phyloP scores from a whole-genome alignment of 1,284 basidiomycete species.

The Irpex lacteus region DNA sequence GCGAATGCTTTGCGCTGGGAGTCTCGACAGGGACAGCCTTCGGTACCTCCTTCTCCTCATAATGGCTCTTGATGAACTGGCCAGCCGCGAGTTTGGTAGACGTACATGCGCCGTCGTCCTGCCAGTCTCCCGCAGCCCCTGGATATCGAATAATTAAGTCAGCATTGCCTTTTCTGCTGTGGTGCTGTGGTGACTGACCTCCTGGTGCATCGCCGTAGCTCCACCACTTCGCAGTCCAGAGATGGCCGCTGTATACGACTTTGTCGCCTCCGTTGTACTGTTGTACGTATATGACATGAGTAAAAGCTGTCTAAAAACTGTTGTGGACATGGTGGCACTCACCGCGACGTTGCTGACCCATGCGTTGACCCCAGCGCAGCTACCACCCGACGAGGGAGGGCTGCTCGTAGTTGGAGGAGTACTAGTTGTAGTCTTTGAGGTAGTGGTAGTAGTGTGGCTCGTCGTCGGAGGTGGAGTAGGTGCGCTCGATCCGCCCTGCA shows the following conservation, averaged over 20 bases:
- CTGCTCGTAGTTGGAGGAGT: constrained; percentile 3
- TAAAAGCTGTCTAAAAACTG: no score
- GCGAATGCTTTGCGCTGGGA: constrained; percentile 13
- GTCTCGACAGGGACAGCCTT: constrained; percentile 17
- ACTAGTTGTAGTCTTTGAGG: constrained; percentile 25
- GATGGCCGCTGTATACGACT: constrained; percentile 43
- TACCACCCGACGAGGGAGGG: constrained; percentile 22
- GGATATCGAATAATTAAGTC: background rate
- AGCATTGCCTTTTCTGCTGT: background rate
- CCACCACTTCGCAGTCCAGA: constrained; percentile 63
- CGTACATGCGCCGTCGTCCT: constrained; percentile 35
- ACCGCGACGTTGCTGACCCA: constrained; percentile 47
- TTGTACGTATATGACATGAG: background rate
- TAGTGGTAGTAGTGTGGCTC: constrained; percentile 26
- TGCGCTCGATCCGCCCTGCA: constrained; percentile 33
- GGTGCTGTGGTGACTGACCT: constrained; percentile 25
- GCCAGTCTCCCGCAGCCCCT: constrained; percentile 37
- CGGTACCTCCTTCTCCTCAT: constrained; percentile 24
- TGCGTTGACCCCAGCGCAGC: constrained; percentile 45
- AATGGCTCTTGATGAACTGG: constrained; percentile 16
- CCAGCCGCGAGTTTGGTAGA: constrained; percentile 8
- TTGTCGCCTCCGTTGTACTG: constrained; percentile 47
- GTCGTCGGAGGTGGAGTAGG: constrained; percentile 23
- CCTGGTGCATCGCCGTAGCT: constrained; percentile 44
- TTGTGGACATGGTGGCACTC: constrained; percentile 18